Conservation (phyloP, 371 early-diverging fungal genomes). For the Dichotomocladium elegans region DNA sequence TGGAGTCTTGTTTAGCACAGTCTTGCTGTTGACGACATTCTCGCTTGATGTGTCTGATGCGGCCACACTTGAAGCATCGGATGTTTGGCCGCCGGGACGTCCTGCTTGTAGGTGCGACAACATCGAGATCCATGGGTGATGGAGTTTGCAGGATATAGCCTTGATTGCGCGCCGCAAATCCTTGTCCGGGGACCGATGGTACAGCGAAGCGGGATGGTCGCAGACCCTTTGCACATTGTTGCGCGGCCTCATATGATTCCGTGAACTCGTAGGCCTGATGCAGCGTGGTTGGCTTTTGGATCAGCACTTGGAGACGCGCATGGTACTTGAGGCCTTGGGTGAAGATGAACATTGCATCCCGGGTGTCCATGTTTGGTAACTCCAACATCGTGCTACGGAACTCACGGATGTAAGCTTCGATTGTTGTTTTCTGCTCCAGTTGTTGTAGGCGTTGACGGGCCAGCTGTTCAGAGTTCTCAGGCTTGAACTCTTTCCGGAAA, state of each 20-base stretch:
- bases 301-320: background rate
- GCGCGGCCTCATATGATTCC: background rate
- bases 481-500: constrained; percentile 1
- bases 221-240: background rate
- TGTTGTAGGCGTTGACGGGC: background rate
- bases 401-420: background rate
- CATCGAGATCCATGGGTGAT: background rate
- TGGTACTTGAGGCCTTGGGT: background rate
- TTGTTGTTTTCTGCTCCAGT: background rate
- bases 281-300: background rate
- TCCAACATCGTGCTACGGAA: constrained; percentile 10
- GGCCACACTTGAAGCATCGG: no score
- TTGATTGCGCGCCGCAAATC: no score
- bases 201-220: no score
- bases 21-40: no score
- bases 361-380: constrained; percentile 5
- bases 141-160: no score
- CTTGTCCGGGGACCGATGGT: no score
- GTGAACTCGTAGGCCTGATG: constrained; percentile 2
- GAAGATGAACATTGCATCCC: constrained; percentile 4
- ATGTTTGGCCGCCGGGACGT: no score
- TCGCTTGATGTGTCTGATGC: no score
- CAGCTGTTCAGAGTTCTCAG: background rate
- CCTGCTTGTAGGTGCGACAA: no score
- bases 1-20: no score